phyloP scores from a whole-genome alignment of 306 rosid genomes.

The Trifolium pratense region DNA sequence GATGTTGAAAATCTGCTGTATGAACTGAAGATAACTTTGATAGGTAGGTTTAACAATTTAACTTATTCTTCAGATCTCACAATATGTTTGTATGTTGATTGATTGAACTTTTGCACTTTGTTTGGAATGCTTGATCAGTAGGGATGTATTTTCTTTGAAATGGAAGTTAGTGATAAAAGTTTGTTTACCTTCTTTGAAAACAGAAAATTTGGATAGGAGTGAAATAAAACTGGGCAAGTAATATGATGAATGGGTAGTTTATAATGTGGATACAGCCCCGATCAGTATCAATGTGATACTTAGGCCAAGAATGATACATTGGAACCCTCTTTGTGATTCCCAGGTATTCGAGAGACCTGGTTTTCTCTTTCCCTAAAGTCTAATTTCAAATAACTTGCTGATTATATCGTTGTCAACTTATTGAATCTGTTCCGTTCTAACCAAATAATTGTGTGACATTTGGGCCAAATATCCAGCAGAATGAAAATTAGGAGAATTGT shows the following conservation, averaged over 20 bases:
- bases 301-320: neutral
- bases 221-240: slow-evolving; percentile 28
- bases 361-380: slow-evolving; percentile 11
- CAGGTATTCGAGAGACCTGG: slow-evolving; percentile 7
- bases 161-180: slow-evolving; percentile 15
- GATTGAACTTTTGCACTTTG: slow-evolving; percentile 18
- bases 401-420: neutral
- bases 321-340: neutral
- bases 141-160: slow-evolving; percentile 35
- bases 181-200: slow-evolving; percentile 13
- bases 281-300: neutral
- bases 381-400: slow-evolving; percentile 5
- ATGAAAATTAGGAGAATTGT: neutral
- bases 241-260: slow-evolving; percentile 6
- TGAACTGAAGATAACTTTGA: slow-evolving; percentile 37
- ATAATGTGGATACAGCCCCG: neutral
- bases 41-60: slow-evolving; percentile 31
- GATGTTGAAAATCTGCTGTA: slow-evolving; percentile 21
- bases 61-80: slow-evolving; percentile 5
- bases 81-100: slow-evolving; percentile 31
- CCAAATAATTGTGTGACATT: neutral
- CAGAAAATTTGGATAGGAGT: slow-evolving; percentile 27
- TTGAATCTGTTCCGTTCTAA: neutral
- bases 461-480: slow-evolving; percentile 6
- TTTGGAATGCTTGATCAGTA: slow-evolving; percentile 26